Percentiles rank a stretch among this genome's conserved stretches.
phyloP scores from a whole-genome alignment of 495 filamentous ascomycete genomes.

The Lasiosphaeris hirsuta region DNA sequence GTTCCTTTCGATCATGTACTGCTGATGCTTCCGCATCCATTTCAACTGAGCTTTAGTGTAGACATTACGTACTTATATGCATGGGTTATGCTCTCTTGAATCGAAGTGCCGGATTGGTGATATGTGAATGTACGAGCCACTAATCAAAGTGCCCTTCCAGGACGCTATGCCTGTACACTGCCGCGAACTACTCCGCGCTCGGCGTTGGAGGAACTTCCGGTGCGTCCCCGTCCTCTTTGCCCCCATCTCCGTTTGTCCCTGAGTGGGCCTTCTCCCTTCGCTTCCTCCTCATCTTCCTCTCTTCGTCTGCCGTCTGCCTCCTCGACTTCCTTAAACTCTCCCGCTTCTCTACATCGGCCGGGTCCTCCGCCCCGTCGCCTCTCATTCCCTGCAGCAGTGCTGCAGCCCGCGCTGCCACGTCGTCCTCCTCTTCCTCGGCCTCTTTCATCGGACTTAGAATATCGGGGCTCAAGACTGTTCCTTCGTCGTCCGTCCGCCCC shows the following conservation, averaged over 20 bases:
- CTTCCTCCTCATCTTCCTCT: constrained; percentile 56
- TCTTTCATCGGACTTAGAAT: constrained; percentile 33
- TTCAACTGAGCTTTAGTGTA: constrained; percentile 11
- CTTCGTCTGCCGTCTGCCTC: constrained; percentile 68
- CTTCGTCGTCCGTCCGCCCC: constrained; percentile 33
- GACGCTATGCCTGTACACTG: neutral
- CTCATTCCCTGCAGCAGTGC: constrained; percentile 77
- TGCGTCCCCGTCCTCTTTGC: constrained; percentile 2
- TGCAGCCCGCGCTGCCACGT: constrained; percentile 79
- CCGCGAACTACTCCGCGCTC: constrained; percentile 16
- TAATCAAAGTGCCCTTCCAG: no score
- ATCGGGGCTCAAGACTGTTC: constrained; percentile 34
- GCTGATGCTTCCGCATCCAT: neutral
- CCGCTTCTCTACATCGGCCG: constrained; percentile 51
- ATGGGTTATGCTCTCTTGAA: neutral
- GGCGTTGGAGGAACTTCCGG: constrained; percentile 18
- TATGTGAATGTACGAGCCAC: no score
- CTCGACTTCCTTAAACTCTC: constrained; percentile 56
- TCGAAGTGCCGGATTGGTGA: neutral
- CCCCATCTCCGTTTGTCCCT: constrained; percentile 20
- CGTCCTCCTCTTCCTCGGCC: constrained; percentile 60
- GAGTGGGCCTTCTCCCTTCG: constrained; percentile 51
- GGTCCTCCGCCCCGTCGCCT: constrained; percentile 55
- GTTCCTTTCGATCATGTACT: neutral
- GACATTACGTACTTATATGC: constrained; percentile 24